phyloP scores from a whole-genome alignment of 2,329 filamentous ascomycete genomes.

The Fusarium beomiforme region DNA sequence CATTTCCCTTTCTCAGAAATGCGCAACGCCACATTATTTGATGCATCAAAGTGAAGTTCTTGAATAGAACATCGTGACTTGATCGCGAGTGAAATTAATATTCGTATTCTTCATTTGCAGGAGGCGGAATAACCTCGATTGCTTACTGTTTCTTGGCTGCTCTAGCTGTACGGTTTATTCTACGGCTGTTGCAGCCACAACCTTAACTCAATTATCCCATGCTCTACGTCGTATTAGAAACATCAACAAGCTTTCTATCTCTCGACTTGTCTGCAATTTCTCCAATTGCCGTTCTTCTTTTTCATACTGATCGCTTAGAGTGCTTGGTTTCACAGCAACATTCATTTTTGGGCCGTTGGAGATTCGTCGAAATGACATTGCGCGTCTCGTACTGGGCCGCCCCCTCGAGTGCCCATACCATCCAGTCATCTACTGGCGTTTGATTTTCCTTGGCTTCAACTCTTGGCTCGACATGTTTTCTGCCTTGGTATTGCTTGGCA shows the following conservation, averaged over 20 bases:
- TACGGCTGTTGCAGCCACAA: neutral
- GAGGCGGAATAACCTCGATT: neutral
- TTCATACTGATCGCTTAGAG: neutral
- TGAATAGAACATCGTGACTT: neutral
- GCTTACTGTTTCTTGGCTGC: neutral
- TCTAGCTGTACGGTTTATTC: neutral
- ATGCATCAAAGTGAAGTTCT: neutral
- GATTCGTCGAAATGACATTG: neutral
- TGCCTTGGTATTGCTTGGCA: slow-evolving; percentile 35
- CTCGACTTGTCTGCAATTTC: neutral
- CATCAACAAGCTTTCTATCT: slow-evolving; percentile 16
- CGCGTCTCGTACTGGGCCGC: neutral
- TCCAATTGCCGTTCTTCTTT: neutral
- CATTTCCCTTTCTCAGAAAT: neutral
- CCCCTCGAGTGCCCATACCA: neutral
- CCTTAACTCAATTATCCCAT: slow-evolving; percentile 13
- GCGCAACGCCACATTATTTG: neutral
- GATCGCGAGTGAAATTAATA: neutral
- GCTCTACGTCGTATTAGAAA: neutral
- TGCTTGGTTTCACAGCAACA: neutral
- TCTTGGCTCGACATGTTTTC: slow-evolving; percentile 34
- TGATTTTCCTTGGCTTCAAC: slow-evolving; percentile 28
- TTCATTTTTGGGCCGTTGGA: neutral
- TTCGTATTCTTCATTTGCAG: neutral
- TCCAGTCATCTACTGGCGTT: slow-evolving; percentile 18